A percentile compares a stretch with the other conserved stretches of the same genome.
Conservation (phyloP, 768 basidiomycete species). For the Mycena epipterygia region DNA sequence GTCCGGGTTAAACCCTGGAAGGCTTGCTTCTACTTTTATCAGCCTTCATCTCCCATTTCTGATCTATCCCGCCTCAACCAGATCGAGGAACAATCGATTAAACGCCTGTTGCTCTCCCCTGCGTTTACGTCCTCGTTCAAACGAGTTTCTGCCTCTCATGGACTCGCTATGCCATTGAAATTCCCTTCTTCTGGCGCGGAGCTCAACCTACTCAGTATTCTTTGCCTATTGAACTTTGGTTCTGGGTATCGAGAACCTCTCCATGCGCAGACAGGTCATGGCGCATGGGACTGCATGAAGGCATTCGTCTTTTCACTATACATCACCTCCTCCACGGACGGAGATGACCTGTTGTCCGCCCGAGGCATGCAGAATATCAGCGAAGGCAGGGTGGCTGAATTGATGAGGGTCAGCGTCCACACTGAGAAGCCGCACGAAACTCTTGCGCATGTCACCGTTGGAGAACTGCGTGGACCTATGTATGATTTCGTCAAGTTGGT, state of each 20-base stretch:
- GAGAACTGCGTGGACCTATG: conserved; percentile 81
- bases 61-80: conserved; percentile 41
- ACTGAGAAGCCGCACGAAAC: conserved; percentile 78
- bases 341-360: conserved; percentile 74
- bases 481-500: conserved; percentile 82
- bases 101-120: conserved; percentile 73
- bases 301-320: conserved; percentile 81
- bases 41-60: conserved; percentile 4
- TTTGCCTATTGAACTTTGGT: conserved; percentile 86
- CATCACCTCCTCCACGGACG: conserved; percentile 70
- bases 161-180: conserved; percentile 82
- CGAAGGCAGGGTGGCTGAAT: conserved; percentile 73
- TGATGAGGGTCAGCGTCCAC: conserved; percentile 80
- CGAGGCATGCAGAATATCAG: conserved; percentile 71
- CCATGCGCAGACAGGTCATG: conserved; percentile 79
- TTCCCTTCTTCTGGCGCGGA: conserved; percentile 82
- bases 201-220: conserved; percentile 83
- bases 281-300: conserved; percentile 88
- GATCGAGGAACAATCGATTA: conserved; percentile 71
- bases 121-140: conserved; percentile 74
- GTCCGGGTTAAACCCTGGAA: conserved; percentile 10
- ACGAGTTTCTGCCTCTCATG: conserved; percentile 74
- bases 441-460: conserved; percentile 78
- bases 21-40: not conserved
- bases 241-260: conserved; percentile 85